Evolutionary conservation across 352 stramenopile species (phyloP), one percentile per base, ranked within the genome.

Genomic region (Phytopythium helicoides): DNA sequence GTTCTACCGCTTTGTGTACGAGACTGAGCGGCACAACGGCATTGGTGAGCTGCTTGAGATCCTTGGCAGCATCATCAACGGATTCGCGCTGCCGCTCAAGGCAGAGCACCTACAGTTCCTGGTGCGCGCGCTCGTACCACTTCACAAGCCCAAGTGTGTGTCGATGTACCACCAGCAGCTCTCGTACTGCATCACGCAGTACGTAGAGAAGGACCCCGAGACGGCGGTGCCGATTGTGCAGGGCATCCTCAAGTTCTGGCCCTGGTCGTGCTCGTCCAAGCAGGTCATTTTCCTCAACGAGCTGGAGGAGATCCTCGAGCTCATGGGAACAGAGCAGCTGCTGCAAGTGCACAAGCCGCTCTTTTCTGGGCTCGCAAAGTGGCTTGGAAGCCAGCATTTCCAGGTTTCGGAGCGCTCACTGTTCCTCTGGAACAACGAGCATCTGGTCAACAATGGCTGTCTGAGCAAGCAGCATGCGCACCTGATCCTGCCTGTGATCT

Each of bases 141-240:
- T 99, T 51, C 97, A 99, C 83, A 99, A 99, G 75, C 94, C 96
- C 26, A 97, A 97, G 60, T 98, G 87, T 52, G 90, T 99, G 31
- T 86, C 81, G 40, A 85, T 98, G 52, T 99, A 99, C 74, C 97
- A 99, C 69, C 96, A 99, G 71, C 97, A 99, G 61, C 82, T 99
- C 11, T 98, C 94, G 9, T 99, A 99, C 75, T 99, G 97, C 81
- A 98, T 99, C 57, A 98, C 97, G 64, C 96, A 99, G 72, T 99
- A 99, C 70, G 95, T 99, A 42, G 97, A 99, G 73, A 99, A 99
- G 70, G 97, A 99, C 70, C 92, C 95, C 0, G 89, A 99, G 60
- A 99, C 95, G 40, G 94, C 94, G 11, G 96, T 97, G 42, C 87
- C 90, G 9, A 97, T 98, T 48, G 89, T 99, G 18, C 62, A 95